Base-by-base conservation (phyloP, 805 yeast genomes). In the Clavispora vitiphila region DNA sequence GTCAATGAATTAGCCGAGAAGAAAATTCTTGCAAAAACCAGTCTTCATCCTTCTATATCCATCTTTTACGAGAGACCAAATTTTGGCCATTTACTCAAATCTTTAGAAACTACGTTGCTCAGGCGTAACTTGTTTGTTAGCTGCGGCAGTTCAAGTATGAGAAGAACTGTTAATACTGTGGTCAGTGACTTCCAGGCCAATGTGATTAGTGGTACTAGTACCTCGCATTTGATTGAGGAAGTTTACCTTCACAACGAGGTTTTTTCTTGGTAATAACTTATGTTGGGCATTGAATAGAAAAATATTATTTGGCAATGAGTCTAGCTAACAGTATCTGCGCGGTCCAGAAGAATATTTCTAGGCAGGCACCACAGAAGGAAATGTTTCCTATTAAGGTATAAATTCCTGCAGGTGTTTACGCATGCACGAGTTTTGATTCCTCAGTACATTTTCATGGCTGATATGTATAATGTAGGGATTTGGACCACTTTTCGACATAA, bases 181-280 rank as follows among this genome's bases (percentile, higher is more conserved):
- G 36, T 32, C 5, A 35, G 43, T 5, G 35, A 19, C 3, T 34
- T 36, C 18, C 46, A 43, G 24, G 20, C 15, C 10, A 8, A 9
- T 27, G 37, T 43, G 12, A 18, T 43, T n/a, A 24, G 20, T 15
- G 16, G 16, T 15, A 4, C 31, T 12, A 11, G 16, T 12, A 16
- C 8, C 5, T 4, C 12, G 18, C 39, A 8, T 19, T 19, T 9
- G 15, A 43, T 43, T 8, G 40, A 39, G 18, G 46, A 43, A 38
- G 46, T 43, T 11, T 43, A 15, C 31, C 35, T 43, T 19, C 43
- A 43, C 23, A 37, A 25, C 12, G 43, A 43, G 21, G 26, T 34
- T 3, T 43, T 35, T 22, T 42, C 41, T 9, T 43, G 46, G 46
- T 39, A 14, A 39, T 2, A 35, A 7, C 21, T 3, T 20, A 7